Conservation (phyloP, 2,329 filamentous ascomycete genomes). For the Biscogniauxia mediterranea region DNA sequence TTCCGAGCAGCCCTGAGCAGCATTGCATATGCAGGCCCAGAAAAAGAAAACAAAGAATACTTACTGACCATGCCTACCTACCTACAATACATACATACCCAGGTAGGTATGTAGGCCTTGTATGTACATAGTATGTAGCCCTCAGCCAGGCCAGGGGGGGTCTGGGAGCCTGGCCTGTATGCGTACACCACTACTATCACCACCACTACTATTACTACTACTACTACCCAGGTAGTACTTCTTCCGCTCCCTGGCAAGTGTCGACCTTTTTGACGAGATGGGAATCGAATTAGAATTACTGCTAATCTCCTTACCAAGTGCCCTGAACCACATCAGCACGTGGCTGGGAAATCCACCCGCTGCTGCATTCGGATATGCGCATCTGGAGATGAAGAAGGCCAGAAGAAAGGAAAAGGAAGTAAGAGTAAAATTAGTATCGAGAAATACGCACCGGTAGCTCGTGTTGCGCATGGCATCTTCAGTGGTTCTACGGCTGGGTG, state of each 20-base stretch:
- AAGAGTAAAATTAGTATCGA: too few relatives aligned
- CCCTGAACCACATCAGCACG: not conserved
- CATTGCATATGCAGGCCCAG: slow-evolving; percentile 11
- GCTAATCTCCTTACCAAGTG: not conserved
- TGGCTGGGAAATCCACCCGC: not conserved
- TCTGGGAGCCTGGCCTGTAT: not conserved
- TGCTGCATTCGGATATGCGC: not conserved
- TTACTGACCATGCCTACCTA: slow-evolving; percentile 13
- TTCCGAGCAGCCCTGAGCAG: slow-evolving; percentile 20
- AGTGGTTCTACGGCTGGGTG: not conserved
- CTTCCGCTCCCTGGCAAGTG: not conserved
- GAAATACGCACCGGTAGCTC: not conserved
- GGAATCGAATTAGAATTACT: not conserved
- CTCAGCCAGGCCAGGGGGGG: not conserved
- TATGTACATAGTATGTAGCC: not conserved
- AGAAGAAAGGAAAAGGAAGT: too few relatives aligned
- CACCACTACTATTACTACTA: too few relatives aligned
- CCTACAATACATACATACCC: too few relatives aligned
- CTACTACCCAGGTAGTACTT: too few relatives aligned
- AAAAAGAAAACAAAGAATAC: slow-evolving; percentile 9
- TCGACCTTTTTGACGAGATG: not conserved
- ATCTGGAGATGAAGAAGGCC: too few relatives aligned
- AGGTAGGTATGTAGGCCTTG: too few relatives aligned
- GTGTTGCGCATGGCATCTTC: not conserved
- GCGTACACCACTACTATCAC: not conserved